These are phyloP conservation scores for Leishmania tarentolae DNA, from an alignment of 208 protist genomes.

Conservation along the genomic window DNA sequence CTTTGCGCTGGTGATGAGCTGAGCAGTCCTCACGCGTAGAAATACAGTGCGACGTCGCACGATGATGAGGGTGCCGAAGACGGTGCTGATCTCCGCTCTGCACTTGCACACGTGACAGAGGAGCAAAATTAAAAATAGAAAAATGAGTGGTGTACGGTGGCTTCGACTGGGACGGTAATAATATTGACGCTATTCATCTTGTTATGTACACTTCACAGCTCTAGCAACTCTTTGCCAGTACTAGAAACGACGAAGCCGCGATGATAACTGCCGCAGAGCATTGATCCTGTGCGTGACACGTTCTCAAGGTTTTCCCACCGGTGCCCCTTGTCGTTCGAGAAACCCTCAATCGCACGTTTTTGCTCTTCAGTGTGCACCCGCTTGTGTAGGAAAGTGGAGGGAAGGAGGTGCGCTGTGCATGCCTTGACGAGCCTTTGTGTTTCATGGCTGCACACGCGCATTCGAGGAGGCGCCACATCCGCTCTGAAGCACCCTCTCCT, in stretches of 20 bases:
- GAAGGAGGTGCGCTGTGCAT: not conserved
- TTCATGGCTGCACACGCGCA: not conserved
- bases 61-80: not conserved
- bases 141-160: not conserved
- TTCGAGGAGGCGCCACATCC: not conserved
- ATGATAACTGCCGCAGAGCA: not conserved
- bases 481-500: not conserved
- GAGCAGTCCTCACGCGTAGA: not conserved
- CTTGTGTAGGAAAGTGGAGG: not conserved
- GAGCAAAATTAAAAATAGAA: not conserved
- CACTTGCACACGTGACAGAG: not conserved
- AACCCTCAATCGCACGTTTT: not conserved
- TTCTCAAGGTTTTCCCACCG: not conserved
- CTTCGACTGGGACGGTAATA: not conserved
- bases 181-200: not conserved
- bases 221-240: not conserved
- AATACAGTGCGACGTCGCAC: not conserved
- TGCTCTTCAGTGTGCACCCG: not conserved
- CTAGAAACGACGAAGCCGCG: not conserved
- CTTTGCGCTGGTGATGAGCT: conserved; percentile 23
- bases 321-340: not conserved
- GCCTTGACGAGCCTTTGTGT: not conserved
- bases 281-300: not conserved
- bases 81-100: not conserved
- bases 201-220: not conserved